These are phyloP conservation scores for Grosmannia serpens DNA, from an alignment of 2,329 filamentous ascomycete genomes.

Conservation along the genomic window DNA sequence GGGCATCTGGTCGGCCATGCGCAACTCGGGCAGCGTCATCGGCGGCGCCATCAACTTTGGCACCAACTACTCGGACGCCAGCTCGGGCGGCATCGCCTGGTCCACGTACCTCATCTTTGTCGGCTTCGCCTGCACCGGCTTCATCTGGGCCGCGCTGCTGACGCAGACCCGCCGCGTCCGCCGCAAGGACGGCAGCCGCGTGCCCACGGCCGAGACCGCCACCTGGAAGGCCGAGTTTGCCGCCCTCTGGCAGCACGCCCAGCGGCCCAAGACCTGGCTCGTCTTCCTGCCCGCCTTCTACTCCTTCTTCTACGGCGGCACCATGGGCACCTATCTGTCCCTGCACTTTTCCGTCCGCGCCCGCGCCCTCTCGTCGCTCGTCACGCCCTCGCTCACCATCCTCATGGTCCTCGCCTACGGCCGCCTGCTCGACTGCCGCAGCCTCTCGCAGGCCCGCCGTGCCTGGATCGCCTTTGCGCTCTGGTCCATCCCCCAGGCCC, in stretches of 20 bases:
- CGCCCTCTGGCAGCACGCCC: not conserved
- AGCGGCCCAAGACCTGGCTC: conserved; percentile 1
- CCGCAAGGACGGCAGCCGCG: not conserved
- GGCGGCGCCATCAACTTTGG: conserved; percentile 2
- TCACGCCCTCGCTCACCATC: not conserved
- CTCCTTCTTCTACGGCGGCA: conserved; percentile 1
- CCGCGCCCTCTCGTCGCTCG: not conserved
- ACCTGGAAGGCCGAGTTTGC: not conserved
- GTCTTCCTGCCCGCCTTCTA: not conserved
- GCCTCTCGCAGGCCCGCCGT: not conserved
- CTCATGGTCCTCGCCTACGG: not conserved
- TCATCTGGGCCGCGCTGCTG: not conserved
- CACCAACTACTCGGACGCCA: not conserved
- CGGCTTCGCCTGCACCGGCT: not conserved
- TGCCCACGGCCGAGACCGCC: not conserved
- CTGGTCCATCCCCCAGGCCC: not conserved
- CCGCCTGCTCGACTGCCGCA: not conserved
- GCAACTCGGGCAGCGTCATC: conserved; percentile 2
- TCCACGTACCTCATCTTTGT: conserved; percentile 1
- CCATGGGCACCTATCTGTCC: conserved; percentile 1
- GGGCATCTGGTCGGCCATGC: not conserved
- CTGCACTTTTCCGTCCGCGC: conserved; percentile 1
- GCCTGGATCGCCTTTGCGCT: not conserved
- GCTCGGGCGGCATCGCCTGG: not conserved
- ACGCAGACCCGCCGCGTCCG: not conserved